Base-by-base conservation (phyloP, 225 moss, liverwort and hornwort species). In the Bryoerythrophyllum caledonicum region DNA sequence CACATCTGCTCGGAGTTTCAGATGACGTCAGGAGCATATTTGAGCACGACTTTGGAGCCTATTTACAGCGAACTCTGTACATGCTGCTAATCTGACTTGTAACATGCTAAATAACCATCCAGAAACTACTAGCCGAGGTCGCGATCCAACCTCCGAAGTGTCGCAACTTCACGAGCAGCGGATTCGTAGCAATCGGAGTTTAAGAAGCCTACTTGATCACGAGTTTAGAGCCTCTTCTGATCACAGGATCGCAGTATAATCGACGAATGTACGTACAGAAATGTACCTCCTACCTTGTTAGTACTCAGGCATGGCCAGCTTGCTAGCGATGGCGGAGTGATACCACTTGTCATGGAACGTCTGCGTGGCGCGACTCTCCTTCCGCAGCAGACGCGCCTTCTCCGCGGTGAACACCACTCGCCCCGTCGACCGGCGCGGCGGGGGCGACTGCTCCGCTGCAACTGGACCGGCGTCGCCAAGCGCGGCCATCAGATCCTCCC, bases 281-380 rank as follows among this genome's bases (percentile, higher is more conserved):
- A 26, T 57, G 15, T 44, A 57, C 46, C 38, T 44, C 7, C 58
- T 62, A 21, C 67, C 51, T 1, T 4, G 59, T 35, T 14, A 43
- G 24, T 86, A 76, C 38, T 86, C 88, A 30, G 86, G 84, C 72
- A 83, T 79, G 8, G 92, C 94, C 52, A 94, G 79, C 65, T 89
- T 90, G 75, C 79, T 75, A 17, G 94, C 94, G 40, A 94, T 94
- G 40, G 92, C 90, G 54, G 94, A 94, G 70, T 94, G 94, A 49
- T 87, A 90, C 94, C 92, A 92, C 71, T 81, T 86, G 56, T 90
- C 92, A 23, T 90, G 94, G 73, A 87, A 94, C 3, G 87, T 81
- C 67, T 92, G 82, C 2, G 86, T 76, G 16, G 65, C 89, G 53
- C 90, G 82, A 63, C 79, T 56, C 60, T 89, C 82, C 71, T 87